Conservation (phyloP, 257 asterid species). For the Nicotiana undulata region DNA sequence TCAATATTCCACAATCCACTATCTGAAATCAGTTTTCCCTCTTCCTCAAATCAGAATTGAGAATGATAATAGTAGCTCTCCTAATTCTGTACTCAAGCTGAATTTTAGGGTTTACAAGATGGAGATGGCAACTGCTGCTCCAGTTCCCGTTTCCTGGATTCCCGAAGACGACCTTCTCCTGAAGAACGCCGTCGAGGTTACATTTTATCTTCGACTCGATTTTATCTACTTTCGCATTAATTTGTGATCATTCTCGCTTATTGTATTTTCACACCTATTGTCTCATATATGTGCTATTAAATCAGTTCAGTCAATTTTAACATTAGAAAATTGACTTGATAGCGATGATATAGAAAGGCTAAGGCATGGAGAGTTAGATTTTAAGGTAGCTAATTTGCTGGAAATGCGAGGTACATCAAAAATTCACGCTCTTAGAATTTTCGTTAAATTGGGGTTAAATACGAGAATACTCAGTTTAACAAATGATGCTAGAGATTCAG, state of each 20-base stretch:
- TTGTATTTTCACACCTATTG: background rate
- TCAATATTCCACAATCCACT: background rate
- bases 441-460: background rate
- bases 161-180: constrained; percentile 84
- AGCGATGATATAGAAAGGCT: background rate
- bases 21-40: background rate
- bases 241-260: background rate
- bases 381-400: background rate
- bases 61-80: background rate
- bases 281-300: background rate
- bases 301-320: background rate
- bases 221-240: background rate
- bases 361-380: background rate
- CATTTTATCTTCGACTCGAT: background rate
- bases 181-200: constrained; percentile 84
- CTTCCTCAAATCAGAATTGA: background rate
- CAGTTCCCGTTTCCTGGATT: constrained; percentile 48
- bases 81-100: background rate
- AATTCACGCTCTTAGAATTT: background rate
- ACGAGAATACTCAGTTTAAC: background rate
- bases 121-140: constrained; percentile 43
- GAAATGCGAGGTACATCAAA: background rate
- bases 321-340: background rate
- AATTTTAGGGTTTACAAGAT: constrained; percentile 41
- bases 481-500: background rate